Conservation (phyloP, 768 basidiomycete genomes). For the Leccinum aurantiacum region DNA sequence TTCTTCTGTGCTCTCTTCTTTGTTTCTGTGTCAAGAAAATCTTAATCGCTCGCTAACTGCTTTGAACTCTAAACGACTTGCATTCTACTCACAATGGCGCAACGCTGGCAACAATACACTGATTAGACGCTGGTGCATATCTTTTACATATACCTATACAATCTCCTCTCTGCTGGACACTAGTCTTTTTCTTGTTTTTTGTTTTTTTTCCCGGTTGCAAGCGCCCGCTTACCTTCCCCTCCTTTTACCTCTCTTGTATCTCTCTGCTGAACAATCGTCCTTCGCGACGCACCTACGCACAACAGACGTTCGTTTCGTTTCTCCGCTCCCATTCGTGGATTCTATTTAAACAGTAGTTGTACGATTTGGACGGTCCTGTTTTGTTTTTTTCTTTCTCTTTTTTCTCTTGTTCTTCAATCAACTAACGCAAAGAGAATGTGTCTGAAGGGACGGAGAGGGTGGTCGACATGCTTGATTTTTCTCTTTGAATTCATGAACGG, state of each 20-base stretch:
- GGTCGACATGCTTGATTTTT: not conserved
- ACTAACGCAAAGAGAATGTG: not conserved
- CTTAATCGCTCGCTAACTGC: not conserved
- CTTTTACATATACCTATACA: not conserved
- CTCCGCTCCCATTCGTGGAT: not conserved
- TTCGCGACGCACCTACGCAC: not conserved
- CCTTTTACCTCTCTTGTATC: not conserved
- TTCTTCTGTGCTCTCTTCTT: not conserved
- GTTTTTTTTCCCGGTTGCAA: not conserved
- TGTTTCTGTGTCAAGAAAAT: not conserved
- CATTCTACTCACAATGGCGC: not conserved
- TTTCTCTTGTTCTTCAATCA: not conserved
- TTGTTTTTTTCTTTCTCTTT: not conserved
- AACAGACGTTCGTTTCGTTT: not conserved
- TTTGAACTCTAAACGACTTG: slow-evolving; percentile 1
- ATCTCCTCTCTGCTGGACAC: not conserved
- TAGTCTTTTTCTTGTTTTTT: not conserved
- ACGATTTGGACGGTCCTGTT: not conserved
- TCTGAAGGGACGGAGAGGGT: not conserved
- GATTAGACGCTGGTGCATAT: not conserved
- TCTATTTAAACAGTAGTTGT: not conserved
- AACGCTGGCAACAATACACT: slow-evolving; percentile 1
- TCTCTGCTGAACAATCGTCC: not conserved
- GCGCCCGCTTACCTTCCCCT: not conserved
- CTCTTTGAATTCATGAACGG: not conserved